Conservation (phyloP, 768 basidiomycete species). For the Auricularia sp. region DNA sequence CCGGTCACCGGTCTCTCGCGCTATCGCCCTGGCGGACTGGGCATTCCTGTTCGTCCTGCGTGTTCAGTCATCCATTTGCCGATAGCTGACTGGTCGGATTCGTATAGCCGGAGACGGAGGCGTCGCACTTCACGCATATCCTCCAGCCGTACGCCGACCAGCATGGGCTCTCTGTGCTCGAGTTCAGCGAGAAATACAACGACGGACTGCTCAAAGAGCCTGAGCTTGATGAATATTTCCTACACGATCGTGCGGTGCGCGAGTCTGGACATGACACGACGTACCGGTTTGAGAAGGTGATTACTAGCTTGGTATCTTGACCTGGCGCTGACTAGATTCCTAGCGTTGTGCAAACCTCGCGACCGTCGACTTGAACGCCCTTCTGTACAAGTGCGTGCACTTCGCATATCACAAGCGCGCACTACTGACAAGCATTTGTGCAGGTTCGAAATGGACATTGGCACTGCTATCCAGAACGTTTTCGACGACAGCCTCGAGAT, state of each 20-base stretch:
- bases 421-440: neutral
- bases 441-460: conserved; percentile 76
- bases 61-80: neutral
- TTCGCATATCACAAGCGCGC: neutral
- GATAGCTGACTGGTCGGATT: neutral
- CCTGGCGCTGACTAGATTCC: neutral
- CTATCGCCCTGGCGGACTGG: conserved; percentile 86
- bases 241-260: conserved; percentile 92
- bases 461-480: conserved; percentile 91
- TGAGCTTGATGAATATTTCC: conserved; percentile 89
- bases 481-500: conserved; percentile 89
- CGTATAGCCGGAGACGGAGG: conserved; percentile 80
- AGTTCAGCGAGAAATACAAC: conserved; percentile 96
- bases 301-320: neutral
- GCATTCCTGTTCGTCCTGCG: conserved; percentile 49
- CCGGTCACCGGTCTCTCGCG: conserved; percentile 90
- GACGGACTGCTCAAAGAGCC: conserved; percentile 75
- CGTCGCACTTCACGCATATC: conserved; percentile 95
- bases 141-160: conserved; percentile 91
- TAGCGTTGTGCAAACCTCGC: conserved; percentile 87
- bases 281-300: conserved; percentile 82
- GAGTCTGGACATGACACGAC: conserved; percentile 96
- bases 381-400: conserved; percentile 68
- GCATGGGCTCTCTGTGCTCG: conserved; percentile 85
- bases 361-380: conserved; percentile 89